A percentile compares a stretch with the other conserved stretches of the same genome.
Conservation (phyloP, 495 filamentous ascomycete species). For the Trichoderma asperelloides region DNA sequence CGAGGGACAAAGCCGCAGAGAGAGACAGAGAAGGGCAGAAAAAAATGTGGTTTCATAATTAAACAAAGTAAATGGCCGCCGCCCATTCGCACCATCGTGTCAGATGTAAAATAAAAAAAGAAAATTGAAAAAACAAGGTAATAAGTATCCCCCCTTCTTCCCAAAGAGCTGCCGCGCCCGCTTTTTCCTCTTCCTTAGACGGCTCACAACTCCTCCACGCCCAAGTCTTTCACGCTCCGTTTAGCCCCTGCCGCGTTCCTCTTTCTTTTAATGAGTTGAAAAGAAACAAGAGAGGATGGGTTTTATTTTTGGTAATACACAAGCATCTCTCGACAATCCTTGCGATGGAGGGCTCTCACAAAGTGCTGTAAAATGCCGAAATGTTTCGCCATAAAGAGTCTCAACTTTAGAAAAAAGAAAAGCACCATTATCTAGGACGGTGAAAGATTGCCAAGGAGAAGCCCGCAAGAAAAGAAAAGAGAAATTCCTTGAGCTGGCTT, state of each 20-base stretch:
- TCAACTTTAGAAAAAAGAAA: neutral
- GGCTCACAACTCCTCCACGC: neutral
- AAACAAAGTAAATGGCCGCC: constrained; percentile 30
- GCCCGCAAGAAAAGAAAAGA: constrained; percentile 3
- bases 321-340: constrained; percentile 7
- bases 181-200: neutral
- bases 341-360: neutral
- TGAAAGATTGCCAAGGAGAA: constrained; percentile 1
- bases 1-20: constrained; percentile 11
- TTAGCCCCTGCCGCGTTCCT: neutral
- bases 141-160: constrained; percentile 10
- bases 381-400: neutral
- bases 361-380: constrained; percentile 5
- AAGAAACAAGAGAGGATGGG: neutral
- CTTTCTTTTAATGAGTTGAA: neutral
- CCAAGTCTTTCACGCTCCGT: too few species aligned
- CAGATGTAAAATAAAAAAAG: constrained; percentile 12
- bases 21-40: constrained; percentile 18
- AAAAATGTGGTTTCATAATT: constrained; percentile 27
- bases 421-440: constrained; percentile 5
- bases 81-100: constrained; percentile 15
- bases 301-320: constrained; percentile 2
- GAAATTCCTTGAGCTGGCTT: neutral
- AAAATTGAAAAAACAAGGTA: too few species aligned
- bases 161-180: constrained; percentile 11